A percentile compares a stretch with the other conserved stretches of the same genome.
These are phyloP conservation scores for Podaxis pistillaris DNA, from an alignment of 768 basidiomycete species.

Conservation along the genomic window DNA sequence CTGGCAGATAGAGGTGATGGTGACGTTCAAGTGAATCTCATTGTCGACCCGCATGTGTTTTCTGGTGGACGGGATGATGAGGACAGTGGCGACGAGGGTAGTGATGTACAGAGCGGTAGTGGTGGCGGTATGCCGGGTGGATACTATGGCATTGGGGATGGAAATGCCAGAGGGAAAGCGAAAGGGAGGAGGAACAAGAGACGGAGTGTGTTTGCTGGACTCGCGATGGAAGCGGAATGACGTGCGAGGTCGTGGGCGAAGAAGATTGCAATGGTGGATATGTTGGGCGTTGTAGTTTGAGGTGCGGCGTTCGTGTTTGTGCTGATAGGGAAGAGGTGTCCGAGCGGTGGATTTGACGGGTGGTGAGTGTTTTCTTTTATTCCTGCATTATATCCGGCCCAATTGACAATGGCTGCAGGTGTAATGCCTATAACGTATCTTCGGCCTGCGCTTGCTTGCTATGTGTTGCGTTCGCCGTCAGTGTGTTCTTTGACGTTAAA, in stretches of 20 bases:
- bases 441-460: slow-evolving; percentile 61
- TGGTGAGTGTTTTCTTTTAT: slow-evolving; percentile 44
- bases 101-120: slow-evolving; percentile 6
- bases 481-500: slow-evolving; percentile 64
- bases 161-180: slow-evolving; percentile 21
- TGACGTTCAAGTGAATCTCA: slow-evolving; percentile 71
- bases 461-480: slow-evolving; percentile 51
- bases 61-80: slow-evolving; percentile 32
- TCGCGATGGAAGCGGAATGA: slow-evolving; percentile 65
- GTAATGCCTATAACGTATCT: slow-evolving; percentile 69
- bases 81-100: slow-evolving; percentile 36
- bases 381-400: neutral
- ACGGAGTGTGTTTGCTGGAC: slow-evolving; percentile 54
- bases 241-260: slow-evolving; percentile 51
- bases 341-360: slow-evolving; percentile 58
- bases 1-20: slow-evolving; percentile 25
- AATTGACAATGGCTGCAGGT: slow-evolving; percentile 39
- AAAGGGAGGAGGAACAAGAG: slow-evolving; percentile 39
- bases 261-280: slow-evolving; percentile 52
- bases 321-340: slow-evolving; percentile 60
- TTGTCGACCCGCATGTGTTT: slow-evolving; percentile 66
- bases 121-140: slow-evolving; percentile 35
- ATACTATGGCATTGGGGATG: slow-evolving; percentile 22
- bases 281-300: slow-evolving; percentile 51
- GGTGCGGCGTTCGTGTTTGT: slow-evolving; percentile 59